Evolutionary conservation across 78 protist species (phyloP).

Genomic region (Dictyostelium discoideum): DNA sequence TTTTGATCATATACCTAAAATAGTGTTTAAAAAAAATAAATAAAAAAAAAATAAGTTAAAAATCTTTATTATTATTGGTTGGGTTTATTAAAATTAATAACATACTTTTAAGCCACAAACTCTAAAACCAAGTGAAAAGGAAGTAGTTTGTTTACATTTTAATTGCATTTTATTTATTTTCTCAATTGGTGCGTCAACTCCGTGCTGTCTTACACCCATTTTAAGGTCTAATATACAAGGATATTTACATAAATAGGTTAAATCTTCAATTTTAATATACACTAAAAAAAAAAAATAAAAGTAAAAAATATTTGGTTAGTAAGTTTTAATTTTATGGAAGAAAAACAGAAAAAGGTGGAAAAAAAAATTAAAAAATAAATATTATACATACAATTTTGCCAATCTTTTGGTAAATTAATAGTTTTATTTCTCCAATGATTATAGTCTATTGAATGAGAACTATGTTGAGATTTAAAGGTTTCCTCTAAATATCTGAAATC

Average conservation of each 20-base stretch:
- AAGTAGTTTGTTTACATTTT: conserved; percentile 67
- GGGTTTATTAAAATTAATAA: background rate
- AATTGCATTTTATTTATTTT: conserved; percentile 45
- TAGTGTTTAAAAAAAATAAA: background rate
- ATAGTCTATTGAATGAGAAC: conserved; percentile 41
- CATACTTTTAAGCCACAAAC: conserved; percentile 68
- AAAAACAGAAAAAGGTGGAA: background rate
- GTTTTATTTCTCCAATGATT: conserved; percentile 76
- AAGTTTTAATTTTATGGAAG: background rate
- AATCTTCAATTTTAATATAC: conserved; percentile 77
- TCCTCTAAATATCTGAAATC: conserved; percentile 54
- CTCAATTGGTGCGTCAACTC: conserved; percentile 50
- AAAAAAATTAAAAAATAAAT: background rate
- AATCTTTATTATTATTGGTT: too few relatives aligned
- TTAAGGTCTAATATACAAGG: conserved; percentile 77
- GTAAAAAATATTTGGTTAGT: background rate
- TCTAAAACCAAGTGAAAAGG: conserved; percentile 63
- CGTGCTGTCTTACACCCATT: conserved; percentile 74
- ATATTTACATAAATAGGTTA: conserved; percentile 78
- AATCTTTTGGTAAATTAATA: conserved; percentile 73
- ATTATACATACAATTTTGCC: conserved; percentile 65
- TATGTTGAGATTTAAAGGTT: conserved; percentile 38
- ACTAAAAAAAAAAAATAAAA: conserved; percentile 33
- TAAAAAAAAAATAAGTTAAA: background rate
- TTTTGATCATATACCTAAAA: conserved; percentile 33